These are phyloP conservation scores for Xylaria castorea DNA, from an alignment of 495 filamentous ascomycete species.

Conservation along the genomic window DNA sequence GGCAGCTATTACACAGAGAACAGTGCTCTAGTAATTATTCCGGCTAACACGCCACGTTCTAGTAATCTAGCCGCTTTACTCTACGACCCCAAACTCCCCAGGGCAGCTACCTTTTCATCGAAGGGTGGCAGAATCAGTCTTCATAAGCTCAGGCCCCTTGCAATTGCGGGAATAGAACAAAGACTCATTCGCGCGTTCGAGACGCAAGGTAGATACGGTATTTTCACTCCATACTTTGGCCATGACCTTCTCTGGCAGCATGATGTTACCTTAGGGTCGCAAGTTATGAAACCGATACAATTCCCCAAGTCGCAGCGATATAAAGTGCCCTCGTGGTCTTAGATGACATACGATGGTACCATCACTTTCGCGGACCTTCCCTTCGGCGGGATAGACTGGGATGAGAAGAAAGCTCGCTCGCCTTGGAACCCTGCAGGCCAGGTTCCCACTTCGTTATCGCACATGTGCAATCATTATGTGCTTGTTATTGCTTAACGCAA, in stretches of 20 bases:
- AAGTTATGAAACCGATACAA: constrained; percentile 8
- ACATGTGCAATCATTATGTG: constrained; percentile 14
- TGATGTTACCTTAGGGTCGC: not conserved
- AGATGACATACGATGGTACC: constrained; percentile 40
- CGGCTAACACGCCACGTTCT: not conserved
- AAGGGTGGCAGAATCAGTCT: constrained; percentile 36
- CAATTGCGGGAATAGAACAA: constrained; percentile 34
- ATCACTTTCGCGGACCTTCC: constrained; percentile 36
- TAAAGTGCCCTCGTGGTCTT: constrained; percentile 37
- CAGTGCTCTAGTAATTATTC: not conserved
- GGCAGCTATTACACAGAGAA: not conserved
- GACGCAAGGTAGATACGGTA: constrained; percentile 28
- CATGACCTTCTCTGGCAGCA: constrained; percentile 31
- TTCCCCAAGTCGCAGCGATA: constrained; percentile 15
- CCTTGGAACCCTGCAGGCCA: constrained; percentile 7
- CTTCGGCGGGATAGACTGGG: constrained; percentile 34
- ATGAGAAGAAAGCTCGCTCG: constrained; percentile 21
- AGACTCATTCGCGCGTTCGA: constrained; percentile 31
- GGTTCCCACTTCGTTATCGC: not conserved
- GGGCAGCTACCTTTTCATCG: constrained; percentile 21
- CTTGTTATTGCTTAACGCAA: constrained; percentile 20
- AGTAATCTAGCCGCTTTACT: constrained; percentile 32
- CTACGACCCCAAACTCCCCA: constrained; percentile 29
- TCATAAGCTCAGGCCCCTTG: constrained; percentile 34
- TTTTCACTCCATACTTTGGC: constrained; percentile 26